Conservation (phyloP, 768 basidiomycete genomes). For the Ramaria rubella region DNA sequence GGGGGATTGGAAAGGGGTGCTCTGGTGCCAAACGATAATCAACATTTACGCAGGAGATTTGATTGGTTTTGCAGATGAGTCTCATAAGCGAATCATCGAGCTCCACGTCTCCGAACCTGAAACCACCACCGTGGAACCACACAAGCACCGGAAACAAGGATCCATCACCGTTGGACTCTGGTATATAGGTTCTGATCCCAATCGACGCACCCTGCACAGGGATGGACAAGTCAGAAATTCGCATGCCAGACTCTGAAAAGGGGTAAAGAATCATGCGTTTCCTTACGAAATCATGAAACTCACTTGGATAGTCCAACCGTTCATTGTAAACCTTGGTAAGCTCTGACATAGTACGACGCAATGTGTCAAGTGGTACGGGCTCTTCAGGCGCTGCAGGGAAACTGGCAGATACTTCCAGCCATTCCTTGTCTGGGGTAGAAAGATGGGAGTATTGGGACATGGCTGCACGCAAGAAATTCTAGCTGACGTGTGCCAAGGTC, state of each 20-base stretch:
- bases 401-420: neutral
- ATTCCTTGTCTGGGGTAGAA: constrained; percentile 3
- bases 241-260: neutral
- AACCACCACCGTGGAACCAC: constrained; percentile 1
- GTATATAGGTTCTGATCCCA: neutral
- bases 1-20: constrained; percentile 15
- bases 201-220: neutral
- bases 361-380: neutral
- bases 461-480: too few species aligned
- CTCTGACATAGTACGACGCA: neutral
- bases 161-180: neutral
- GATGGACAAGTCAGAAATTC: neutral
- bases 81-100: constrained; percentile 18
- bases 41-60: constrained; percentile 15
- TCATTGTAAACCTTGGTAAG: neutral
- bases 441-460: constrained; percentile 5
- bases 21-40: constrained; percentile 17
- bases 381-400: neutral
- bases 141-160: neutral
- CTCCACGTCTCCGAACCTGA: constrained; percentile 13
- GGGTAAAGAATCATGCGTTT: neutral
- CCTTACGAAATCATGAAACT: neutral
- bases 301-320: neutral
- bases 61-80: constrained; percentile 12
- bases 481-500: too few species aligned